These are phyloP conservation scores for Pinus albicaulis DNA, from an alignment of 75 land plant species.

Conservation along the genomic window DNA sequence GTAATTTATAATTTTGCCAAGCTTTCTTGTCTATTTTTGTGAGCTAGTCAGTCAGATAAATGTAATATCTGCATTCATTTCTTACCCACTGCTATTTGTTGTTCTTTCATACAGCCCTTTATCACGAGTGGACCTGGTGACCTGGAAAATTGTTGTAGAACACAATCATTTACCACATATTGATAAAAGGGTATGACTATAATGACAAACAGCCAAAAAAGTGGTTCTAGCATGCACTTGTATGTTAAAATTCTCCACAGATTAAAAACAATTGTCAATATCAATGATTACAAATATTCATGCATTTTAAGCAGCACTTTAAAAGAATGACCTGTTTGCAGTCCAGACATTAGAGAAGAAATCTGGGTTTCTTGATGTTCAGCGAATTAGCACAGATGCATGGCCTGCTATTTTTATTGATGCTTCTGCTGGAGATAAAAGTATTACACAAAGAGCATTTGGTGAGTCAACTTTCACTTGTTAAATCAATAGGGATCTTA, in stretches of 20 bases:
- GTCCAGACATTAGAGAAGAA: conserved; percentile 67
- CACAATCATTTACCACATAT: conserved; percentile 26
- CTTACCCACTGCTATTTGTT: neutral
- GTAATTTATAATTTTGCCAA: conserved; percentile 13
- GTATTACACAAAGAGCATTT: conserved; percentile 77
- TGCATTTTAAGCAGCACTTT: neutral
- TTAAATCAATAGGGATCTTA: neutral
- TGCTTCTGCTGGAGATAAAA: conserved; percentile 60
- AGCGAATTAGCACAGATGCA: conserved; percentile 36
- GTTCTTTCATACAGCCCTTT: conserved; percentile 31
- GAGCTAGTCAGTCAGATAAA: neutral
- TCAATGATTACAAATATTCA: conserved; percentile 6
- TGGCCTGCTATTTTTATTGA: conserved; percentile 58
- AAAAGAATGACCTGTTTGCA: conserved; percentile 50
- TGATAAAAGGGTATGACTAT: conserved; percentile 34
- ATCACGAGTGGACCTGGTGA: conserved; percentile 55
- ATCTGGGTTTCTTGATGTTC: conserved; percentile 62
- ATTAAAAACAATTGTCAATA: neutral
- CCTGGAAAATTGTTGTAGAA: conserved; percentile 65
- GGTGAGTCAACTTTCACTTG: conserved; percentile 36
- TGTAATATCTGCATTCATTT: neutral
- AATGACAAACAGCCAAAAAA: conserved; percentile 1
- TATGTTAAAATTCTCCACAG: neutral
- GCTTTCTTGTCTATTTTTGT: conserved; percentile 1
- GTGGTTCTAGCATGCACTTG: conserved; percentile 5